Evolutionary conservation across 495 filamentous ascomycete genomes (phyloP).

Genomic region (Usnea hakonensis): DNA sequence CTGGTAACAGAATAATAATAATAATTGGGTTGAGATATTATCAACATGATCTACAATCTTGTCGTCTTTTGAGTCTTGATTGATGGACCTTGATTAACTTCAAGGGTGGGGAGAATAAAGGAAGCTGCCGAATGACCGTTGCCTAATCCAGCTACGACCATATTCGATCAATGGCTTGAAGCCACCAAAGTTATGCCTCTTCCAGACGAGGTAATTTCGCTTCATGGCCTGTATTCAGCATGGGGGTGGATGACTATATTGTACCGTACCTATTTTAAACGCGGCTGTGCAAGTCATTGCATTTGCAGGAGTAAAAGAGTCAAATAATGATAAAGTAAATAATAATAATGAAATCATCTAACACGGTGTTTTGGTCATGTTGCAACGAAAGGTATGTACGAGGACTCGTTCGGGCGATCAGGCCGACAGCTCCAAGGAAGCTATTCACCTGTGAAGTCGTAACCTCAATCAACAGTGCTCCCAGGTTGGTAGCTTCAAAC

Average conservation of each 20-base stretch:
- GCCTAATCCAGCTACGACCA: conserved; percentile 4
- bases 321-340: neutral
- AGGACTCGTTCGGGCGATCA: neutral
- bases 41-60: neutral
- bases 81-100: neutral
- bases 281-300: conserved; percentile 16
- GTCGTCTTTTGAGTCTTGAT: conserved; percentile 2
- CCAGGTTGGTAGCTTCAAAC: too few relatives aligned
- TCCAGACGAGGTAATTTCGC: conserved; percentile 17
- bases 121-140: conserved; percentile 13
- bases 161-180: conserved; percentile 1
- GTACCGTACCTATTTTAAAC: conserved; percentile 11
- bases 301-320: neutral
- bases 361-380: too few relatives aligned
- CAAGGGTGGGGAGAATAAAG: conserved; percentile 15
- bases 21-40: too few relatives aligned
- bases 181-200: conserved; percentile 4
- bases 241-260: neutral
- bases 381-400: too few relatives aligned
- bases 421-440: neutral
- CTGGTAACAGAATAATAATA: too few relatives aligned
- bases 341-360: neutral
- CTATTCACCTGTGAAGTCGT: neutral
- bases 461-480: neutral
- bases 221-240: conserved; percentile 6